These are phyloP conservation scores for Tricholoma bakamatsutake DNA, from an alignment of 768 basidiomycete genomes.

Conservation along the genomic window DNA sequence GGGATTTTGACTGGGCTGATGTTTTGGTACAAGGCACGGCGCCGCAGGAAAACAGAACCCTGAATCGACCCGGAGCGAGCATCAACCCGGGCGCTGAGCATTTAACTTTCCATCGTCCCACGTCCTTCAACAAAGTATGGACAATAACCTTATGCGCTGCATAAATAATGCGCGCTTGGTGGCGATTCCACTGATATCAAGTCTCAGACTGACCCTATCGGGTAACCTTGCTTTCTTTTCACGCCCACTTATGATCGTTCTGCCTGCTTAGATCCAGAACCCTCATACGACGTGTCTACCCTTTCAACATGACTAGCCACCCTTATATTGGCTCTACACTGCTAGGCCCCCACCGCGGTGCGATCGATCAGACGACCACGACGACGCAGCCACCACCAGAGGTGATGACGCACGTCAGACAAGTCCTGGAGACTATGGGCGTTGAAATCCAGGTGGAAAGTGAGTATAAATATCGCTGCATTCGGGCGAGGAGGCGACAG, in stretches of 20 bases:
- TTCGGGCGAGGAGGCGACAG: constrained; percentile 47
- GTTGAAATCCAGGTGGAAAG: constrained; percentile 75
- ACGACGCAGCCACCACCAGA: constrained; percentile 69
- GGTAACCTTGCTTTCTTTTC: not conserved
- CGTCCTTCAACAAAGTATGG: not conserved
- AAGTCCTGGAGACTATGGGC: constrained; percentile 74
- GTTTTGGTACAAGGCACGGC: not conserved
- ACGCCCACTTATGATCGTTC: not conserved
- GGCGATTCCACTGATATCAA: not conserved
- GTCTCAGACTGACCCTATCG: not conserved
- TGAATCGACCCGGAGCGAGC: not conserved
- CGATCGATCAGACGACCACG: constrained; percentile 81
- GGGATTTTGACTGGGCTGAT: not conserved
- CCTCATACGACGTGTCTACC: not conserved
- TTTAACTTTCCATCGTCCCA: not conserved
- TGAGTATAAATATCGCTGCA: constrained; percentile 77
- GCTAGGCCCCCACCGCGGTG: constrained; percentile 62
- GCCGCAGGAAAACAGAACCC: not conserved
- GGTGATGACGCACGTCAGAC: constrained; percentile 70
- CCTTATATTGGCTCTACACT: not conserved
- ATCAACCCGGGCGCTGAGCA: no score
- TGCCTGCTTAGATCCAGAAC: not conserved
- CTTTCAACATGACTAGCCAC: not conserved
- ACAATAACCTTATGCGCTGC: not conserved
- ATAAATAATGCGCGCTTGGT: not conserved